A percentile compares a stretch with the other conserved stretches of the same genome.
These are phyloP conservation scores for Cryptococcus sp. DNA, from an alignment of 1,284 basidiomycete genomes.

Conservation along the genomic window DNA sequence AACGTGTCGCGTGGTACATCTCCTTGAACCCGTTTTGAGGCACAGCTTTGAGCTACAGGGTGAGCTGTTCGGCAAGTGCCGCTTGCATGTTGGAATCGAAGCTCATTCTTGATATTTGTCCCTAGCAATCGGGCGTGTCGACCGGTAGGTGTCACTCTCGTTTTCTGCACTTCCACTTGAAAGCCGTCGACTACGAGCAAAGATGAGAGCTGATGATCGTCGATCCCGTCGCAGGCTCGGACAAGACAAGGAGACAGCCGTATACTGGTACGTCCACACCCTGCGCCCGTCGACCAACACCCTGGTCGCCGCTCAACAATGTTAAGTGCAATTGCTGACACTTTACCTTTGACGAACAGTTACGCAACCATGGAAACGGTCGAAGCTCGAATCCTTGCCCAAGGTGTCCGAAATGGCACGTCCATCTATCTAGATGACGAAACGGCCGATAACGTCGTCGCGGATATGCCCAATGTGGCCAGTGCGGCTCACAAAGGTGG, in stretches of 20 bases:
- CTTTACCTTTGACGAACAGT: slow-evolving; percentile 10
- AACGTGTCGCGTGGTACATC: slow-evolving; percentile 50
- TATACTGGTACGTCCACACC: slow-evolving; percentile 41
- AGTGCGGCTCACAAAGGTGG: slow-evolving; percentile 46
- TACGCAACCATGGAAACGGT: slow-evolving; percentile 51
- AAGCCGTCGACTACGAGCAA: background rate
- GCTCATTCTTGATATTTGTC: background rate
- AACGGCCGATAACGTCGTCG: slow-evolving; percentile 29
- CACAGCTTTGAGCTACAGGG: slow-evolving; percentile 54
- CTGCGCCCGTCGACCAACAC: background rate
- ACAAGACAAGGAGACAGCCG: slow-evolving; percentile 46
- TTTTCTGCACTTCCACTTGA: background rate
- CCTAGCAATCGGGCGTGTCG: slow-evolving; percentile 49
- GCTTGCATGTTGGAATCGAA: too few relatives aligned
- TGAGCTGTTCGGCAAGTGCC: slow-evolving; percentile 11
- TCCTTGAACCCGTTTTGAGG: slow-evolving; percentile 52
- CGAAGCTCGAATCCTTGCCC: slow-evolving; percentile 47
- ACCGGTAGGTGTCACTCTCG: slow-evolving; percentile 20
- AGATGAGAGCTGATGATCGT: slow-evolving; percentile 2
- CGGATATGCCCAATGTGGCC: slow-evolving; percentile 42
- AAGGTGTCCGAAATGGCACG: slow-evolving; percentile 49
- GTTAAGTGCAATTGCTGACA: too few relatives aligned
- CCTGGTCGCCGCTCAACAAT: too few relatives aligned
- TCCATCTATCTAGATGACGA: slow-evolving; percentile 47
- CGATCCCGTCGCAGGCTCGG: slow-evolving; percentile 27